Evolutionary conservation across 176 grass and related monocot genomes (phyloP).

Genomic region (Triticum timopheevii): DNA sequence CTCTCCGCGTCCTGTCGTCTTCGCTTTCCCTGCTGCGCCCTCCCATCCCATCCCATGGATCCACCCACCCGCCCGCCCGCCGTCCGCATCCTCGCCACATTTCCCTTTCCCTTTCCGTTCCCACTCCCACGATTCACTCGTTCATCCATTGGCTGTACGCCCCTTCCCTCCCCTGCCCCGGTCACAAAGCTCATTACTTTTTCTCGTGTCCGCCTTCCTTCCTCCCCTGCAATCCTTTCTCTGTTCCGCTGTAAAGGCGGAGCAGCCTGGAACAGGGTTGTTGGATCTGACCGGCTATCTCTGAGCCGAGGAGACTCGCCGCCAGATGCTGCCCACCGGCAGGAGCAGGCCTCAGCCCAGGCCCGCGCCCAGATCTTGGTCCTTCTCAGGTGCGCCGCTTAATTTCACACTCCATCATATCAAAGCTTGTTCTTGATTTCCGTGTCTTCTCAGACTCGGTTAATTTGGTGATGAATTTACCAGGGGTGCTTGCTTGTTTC

Average conservation of each 20-base stretch:
- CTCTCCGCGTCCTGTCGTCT: not conserved
- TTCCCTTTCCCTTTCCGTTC: not conserved
- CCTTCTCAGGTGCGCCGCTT: slow-evolving; percentile 64
- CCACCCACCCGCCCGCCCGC: too few species aligned
- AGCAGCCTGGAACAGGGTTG: slow-evolving; percentile 3
- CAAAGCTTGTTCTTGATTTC: not conserved
- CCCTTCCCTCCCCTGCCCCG: not conserved
- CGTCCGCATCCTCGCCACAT: not conserved
- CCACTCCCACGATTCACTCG: not conserved
- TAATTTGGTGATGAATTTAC: not conserved
- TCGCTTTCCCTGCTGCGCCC: not conserved
- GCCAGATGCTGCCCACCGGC: slow-evolving; percentile 57
- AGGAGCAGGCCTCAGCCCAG: slow-evolving; percentile 76
- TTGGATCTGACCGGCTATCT: not conserved
- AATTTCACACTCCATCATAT: not conserved
- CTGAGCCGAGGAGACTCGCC: not conserved
- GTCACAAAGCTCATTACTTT: not conserved
- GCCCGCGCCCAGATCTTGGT: slow-evolving; percentile 70
- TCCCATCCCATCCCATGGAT: not conserved
- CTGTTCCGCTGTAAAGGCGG: slow-evolving; percentile 15
- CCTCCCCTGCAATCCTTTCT: not conserved
- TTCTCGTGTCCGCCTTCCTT: not conserved
- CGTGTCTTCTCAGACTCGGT: not conserved
- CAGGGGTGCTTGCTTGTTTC: not conserved
- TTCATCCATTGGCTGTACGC: not conserved